Evolutionary conservation across 75 land plant genomes (phyloP), one percentile per base, ranked within the genome.

Genomic region (Azolla pinnata): DNA sequence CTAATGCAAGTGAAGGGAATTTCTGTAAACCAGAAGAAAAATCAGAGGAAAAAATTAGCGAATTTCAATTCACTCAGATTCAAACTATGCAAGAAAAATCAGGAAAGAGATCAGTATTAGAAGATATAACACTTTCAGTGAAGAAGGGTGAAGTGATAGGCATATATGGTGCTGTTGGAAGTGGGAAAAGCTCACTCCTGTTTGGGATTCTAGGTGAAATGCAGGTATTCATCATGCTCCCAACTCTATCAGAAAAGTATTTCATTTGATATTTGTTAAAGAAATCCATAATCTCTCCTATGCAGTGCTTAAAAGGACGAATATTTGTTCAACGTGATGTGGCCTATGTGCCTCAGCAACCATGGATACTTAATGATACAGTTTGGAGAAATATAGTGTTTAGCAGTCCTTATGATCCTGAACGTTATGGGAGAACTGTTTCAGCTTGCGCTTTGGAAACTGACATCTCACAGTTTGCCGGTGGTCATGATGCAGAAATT

Each of bases 311-410:
- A 21, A 54, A 3, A 9, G 57, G 57, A 9, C 4, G 5, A 23
- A 7, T 21, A 28, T 16, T 14, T 20, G 52, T 56, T 1, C 67
- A 70, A 40, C n/a, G 52, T 12, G 26, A 45, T 4, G 69, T 66
- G n/a, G 69, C 61, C 0, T 72, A 72, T 44, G 63, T 35, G 20
- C 70, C 75, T 17, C 75, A 72, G 51, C 68, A 65, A 44, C 64
- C 75, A 24, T 72, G 75, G 75, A 72, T 72, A 44, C 33, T 72
- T 44, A 72, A 72, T 66, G 75, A 51, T 23, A 66, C 75, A 18
- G 61, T 72, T 4, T 44, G 75, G 0, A 8, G 33, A 21, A 72
- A 72, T 31, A 60, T 72, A 32, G 32, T 72, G 10, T 72, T 64
- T 32, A 54, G 57, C 18, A 65, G 18, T 25, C 46, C 35, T 4